Evolutionary conservation across 192 early-diverging fungal genomes (phyloP), one percentile per base, ranked within the genome.

Genomic region (Coemansia erecta): DNA sequence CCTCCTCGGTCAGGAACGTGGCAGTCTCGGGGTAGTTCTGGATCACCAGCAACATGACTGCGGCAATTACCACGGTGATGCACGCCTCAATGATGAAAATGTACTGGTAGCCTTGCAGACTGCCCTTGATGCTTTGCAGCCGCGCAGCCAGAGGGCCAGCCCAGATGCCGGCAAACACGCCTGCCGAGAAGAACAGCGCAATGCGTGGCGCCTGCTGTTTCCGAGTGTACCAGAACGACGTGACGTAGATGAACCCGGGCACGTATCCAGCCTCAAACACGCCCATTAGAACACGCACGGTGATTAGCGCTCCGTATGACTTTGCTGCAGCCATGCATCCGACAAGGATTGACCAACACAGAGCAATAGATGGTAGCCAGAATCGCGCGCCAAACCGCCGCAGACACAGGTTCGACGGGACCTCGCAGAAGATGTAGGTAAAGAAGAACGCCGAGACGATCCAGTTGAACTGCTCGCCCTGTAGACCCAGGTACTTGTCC

Each of bases 241-340:
- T 64, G 37, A 79, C 63, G 56, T 77, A 83, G 51, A 89, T 64
- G 28, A 90, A 82, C 21, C 89, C 91, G 3, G 91, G 91, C 22
- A 90, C 82, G 56, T 87, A 89, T 0, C 91, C 91, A 28, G 88
- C 87, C 58, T 81, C 70, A 53, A 77, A 77, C 0, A 60, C 47
- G 9, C 80, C 80, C 66, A 81, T 28, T 17, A 81, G 48, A 14
- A 81, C 60, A 19, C 80, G 69, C 7, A 81, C 54, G 0, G 56
- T 58, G 0, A 81, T 26, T 22, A 90, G 24, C 24, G 82, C 63
- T 2, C 68, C 71, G 48, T 84, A 89, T 17, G 81, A 78, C 26
- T 76, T 82, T 33, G 73, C 82, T 55, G 83, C 84, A 0, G 86
- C 89, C 76, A 90, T 65, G n/a, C 67, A 77, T 3, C 78, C 64